Base-by-base conservation (phyloP, 192 early-diverging fungal species). In the Coemansia sp. region DNA sequence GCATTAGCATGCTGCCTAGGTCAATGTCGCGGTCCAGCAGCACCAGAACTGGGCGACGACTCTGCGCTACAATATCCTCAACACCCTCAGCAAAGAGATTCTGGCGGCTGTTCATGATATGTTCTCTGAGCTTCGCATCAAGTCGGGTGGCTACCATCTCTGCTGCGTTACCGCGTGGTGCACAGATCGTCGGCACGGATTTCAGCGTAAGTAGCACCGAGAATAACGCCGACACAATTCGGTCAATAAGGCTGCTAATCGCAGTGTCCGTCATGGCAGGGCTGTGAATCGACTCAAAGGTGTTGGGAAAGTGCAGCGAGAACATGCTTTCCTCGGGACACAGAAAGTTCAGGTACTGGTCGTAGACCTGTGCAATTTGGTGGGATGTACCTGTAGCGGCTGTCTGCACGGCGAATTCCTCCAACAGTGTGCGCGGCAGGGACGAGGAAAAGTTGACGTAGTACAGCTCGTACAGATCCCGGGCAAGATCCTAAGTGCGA, bases 271-370 rank as follows among this genome's bases (percentile, higher is more conserved):
- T 78, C 61, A 93, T 86, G 8, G 87, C 76, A 6, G 97, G 94
- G 69, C 92, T 89, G 76, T 98, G 94, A 19, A 99, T 78, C 8
- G 87, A 60, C 66, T 89, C 82, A 67, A 96, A 99, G 0, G 95
- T 88, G 60, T 91, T 74, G 2, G 85, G 80, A 67, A 98, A 86
- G 66, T 96, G 89, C 26, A 99, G 85, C 28, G 96, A 93, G 70
- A 99, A 99, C 67, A 99, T 88, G 75, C 94, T 88, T 40, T 89
- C 85, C 66, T 99, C 97, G 8, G 95, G 90, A 47, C 93, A 95
- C 55, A 96, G 77, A 73, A 92, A 99, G 78, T 98, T 94, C 52
- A 99, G 77, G 68, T 99, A 95, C 86, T 98, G 98, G 86, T 99
- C 98, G 75, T 93, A 98, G 3, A 91, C 91, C 79, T 97, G 95